Base-by-base conservation (phyloP, 768 basidiomycete species). In the Cyathus striatus region DNA sequence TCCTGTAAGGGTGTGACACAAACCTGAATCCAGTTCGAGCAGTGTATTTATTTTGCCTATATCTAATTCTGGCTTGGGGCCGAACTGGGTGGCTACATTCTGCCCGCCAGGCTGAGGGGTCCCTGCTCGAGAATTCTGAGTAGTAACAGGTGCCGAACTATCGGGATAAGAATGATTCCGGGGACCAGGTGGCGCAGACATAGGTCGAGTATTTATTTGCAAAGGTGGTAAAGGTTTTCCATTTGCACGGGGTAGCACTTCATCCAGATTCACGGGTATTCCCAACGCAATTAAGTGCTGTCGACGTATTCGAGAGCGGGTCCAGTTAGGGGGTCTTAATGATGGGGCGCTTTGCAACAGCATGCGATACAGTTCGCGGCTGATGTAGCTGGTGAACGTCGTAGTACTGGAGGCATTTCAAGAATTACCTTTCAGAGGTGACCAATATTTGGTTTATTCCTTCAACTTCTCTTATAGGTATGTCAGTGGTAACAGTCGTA, bases 201-300 rank as follows among this genome's bases (percentile, higher is more conserved):
- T 72, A 2, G 89, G 86, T 36, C 90, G 76, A 17, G 90, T 92
- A 22, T 78, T 79, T 39, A 96, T 89, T 49, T 91, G 81, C 33
- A 95, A 69, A 16, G 83, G 75, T 2, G 93, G 93, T 25, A 95
- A 69, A 5, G 76, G 67, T 53, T 80, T 84, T 34, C 76, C 74
- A 46, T 69, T 77, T 6, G 75, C 69, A 37, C 75, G 79, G 2
- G 88, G 86, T 30, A 90, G 68, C 6, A 95, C 82, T 66, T 97
- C 94, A 58, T 97, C 94, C 5, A 97, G 72, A 57, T 97, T 97
- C 41, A 97, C 89, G 3, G 94, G 94, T 36, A 97, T 84, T 18
- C 94, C 94, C 20, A 97, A 79, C 10, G 90, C 66, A 47, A 95
- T 95, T 38, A 97, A 72, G 55, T 96, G 90, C 56, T 92, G 90